A percentile compares a stretch with the other conserved stretches of the same genome.
Evolutionary conservation across 2,329 filamentous ascomycete genomes (phyloP).

Genomic region (Emericellopsis atlantica): DNA sequence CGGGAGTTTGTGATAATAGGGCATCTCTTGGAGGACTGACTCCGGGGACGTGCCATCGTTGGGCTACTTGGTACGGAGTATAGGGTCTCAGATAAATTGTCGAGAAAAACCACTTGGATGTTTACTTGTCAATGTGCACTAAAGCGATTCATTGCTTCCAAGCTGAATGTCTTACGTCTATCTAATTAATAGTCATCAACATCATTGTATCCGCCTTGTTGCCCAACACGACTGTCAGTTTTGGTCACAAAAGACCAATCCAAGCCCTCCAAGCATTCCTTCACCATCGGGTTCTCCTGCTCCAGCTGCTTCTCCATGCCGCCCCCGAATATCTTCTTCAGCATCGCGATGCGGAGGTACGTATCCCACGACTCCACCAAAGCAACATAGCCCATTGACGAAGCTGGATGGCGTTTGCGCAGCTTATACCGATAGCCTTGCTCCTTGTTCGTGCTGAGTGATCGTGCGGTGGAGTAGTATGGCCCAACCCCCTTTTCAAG

Average conservation of each 20-base stretch:
- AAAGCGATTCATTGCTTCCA: no score
- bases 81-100: no score
- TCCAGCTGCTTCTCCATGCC: constrained; percentile 24
- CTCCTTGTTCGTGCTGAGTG: constrained; percentile 24
- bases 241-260: constrained; percentile 10
- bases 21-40: no score
- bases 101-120: no score
- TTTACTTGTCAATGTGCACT: no score
- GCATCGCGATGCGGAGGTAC: constrained; percentile 31
- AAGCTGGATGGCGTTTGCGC: constrained; percentile 9
- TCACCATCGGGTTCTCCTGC: constrained; percentile 22
- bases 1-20: no score
- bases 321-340: constrained; percentile 33
- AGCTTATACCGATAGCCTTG: constrained; percentile 34
- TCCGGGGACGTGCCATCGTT: no score
- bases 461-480: constrained; percentile 35
- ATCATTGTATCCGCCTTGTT: background rate
- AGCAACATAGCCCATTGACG: constrained; percentile 12
- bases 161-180: no score
- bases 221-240: background rate
- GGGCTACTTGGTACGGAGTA: no score
- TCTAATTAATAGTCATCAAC: background rate
- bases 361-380: constrained; percentile 38
- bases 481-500: constrained; percentile 41
- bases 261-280: constrained; percentile 23